phyloP scores from a whole-genome alignment of 2,329 filamentous ascomycete species.

The Trichophyton schoenleinii region DNA sequence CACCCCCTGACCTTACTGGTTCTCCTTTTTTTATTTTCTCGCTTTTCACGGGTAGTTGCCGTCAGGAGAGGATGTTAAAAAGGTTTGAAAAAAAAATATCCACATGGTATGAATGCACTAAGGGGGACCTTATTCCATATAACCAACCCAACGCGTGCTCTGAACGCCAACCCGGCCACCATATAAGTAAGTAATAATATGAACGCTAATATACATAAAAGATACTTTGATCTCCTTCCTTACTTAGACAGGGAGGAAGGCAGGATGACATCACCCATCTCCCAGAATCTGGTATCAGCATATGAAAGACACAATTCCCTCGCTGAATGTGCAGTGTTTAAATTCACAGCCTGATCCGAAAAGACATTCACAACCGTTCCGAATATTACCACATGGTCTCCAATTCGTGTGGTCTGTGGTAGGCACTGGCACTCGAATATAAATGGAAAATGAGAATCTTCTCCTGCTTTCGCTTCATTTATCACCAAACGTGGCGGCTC shows the following conservation, averaged over 20 bases:
- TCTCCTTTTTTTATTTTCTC: background rate
- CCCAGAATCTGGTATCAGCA: constrained; percentile 33
- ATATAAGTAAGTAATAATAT: background rate
- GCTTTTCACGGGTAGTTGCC: background rate
- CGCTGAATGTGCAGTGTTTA: constrained; percentile 1
- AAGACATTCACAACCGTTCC: constrained; percentile 25
- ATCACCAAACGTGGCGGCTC: constrained; percentile 13
- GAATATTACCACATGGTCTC: constrained; percentile 31
- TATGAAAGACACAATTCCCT: constrained; percentile 29
- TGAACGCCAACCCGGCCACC: background rate
- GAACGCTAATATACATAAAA: background rate
- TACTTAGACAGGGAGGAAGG: constrained; percentile 10
- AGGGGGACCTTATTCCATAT: background rate
- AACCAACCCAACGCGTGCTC: background rate
- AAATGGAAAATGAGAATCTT: constrained; percentile 25
- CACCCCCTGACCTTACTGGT: background rate
- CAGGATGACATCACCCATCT: constrained; percentile 25
- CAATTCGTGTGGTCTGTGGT: constrained; percentile 25
- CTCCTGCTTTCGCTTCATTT: background rate
- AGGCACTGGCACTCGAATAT: constrained; percentile 29
- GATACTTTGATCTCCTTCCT: constrained; percentile 13
- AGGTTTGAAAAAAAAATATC: no score
- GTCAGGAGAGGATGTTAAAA: background rate
- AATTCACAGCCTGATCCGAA: constrained; percentile 7
- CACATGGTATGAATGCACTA: background rate